Percentiles rank a stretch among this genome's conserved stretches.
Evolutionary conservation across 495 filamentous ascomycete species (phyloP).

Genomic region (Hypoxylon lenormandii): DNA sequence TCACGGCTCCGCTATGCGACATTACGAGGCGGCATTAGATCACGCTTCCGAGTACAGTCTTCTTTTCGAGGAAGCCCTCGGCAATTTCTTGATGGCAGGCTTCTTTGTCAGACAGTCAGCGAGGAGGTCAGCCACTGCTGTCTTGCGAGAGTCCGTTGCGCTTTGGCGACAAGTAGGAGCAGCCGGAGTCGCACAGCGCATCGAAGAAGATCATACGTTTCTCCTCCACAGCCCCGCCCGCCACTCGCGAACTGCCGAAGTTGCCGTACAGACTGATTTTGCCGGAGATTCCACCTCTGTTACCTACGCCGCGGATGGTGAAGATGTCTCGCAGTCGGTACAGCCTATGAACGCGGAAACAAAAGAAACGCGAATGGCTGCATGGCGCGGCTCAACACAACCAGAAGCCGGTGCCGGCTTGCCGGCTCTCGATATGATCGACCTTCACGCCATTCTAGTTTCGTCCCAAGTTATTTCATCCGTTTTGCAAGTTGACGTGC

Average conservation of each 20-base stretch:
- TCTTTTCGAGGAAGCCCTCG: conserved; percentile 81
- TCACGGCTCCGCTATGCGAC: conserved; percentile 69
- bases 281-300: conserved; percentile 71
- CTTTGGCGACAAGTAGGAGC: conserved; percentile 81
- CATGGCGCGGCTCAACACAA: conserved; percentile 68
- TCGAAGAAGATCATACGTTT: conserved; percentile 77
- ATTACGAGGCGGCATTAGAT: conserved; percentile 82
- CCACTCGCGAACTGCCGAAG: conserved; percentile 71
- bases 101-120: conserved; percentile 78
- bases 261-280: conserved; percentile 79
- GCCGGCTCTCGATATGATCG: conserved; percentile 80
- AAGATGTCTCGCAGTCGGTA: conserved; percentile 65
- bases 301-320: conserved; percentile 64
- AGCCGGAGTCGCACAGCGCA: conserved; percentile 75
- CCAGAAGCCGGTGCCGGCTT: conserved; percentile 63
- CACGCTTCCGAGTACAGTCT: conserved; percentile 83
- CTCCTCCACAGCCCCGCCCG: conserved; percentile 74
- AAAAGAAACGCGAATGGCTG: conserved; percentile 72
- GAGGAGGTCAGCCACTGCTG: conserved; percentile 76
- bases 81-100: conserved; percentile 80
- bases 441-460: conserved; percentile 85
- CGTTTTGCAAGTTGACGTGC: conserved; percentile 83
- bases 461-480: conserved; percentile 92
- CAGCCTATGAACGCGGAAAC: conserved; percentile 62
- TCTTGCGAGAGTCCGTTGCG: conserved; percentile 77